Conservation (phyloP, 2,329 filamentous ascomycete genomes). For the Teratosphaeria zuluensis region DNA sequence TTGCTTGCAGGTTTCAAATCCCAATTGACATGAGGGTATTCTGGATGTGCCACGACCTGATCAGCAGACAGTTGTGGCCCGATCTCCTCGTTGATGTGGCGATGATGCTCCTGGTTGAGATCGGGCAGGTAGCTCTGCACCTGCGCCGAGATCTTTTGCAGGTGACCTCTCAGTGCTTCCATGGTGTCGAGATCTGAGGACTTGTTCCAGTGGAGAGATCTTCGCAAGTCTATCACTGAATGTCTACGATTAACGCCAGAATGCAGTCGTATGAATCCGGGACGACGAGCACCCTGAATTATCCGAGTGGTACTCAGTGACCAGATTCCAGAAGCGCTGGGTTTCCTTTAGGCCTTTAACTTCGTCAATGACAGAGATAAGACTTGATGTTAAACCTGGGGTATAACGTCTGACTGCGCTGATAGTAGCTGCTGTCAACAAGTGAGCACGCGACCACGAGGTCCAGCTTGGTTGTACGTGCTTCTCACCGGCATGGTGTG, state of each 20-base stretch:
- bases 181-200: background rate
- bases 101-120: constrained; percentile 9
- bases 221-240: too few species aligned
- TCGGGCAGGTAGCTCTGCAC: constrained; percentile 5
- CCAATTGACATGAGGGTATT: constrained; percentile 59
- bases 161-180: background rate
- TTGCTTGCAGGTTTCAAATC: constrained; percentile 54
- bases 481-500: background rate
- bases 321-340: too few species aligned
- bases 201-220: too few species aligned
- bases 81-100: constrained; percentile 4
- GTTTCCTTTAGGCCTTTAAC: too few species aligned
- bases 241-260: too few species aligned
- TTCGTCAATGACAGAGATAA: background rate
- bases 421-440: background rate
- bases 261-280: too few species aligned
- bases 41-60: constrained; percentile 54
- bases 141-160: background rate
- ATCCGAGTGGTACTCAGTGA: too few species aligned
- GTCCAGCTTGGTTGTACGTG: background rate
- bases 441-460: background rate
- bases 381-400: background rate
- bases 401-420: background rate
- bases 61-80: constrained; percentile 37
- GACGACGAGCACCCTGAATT: too few species aligned